Evolutionary conservation across 495 filamentous ascomycete species (phyloP).

Genomic region (Aspergillus cavernicola): DNA sequence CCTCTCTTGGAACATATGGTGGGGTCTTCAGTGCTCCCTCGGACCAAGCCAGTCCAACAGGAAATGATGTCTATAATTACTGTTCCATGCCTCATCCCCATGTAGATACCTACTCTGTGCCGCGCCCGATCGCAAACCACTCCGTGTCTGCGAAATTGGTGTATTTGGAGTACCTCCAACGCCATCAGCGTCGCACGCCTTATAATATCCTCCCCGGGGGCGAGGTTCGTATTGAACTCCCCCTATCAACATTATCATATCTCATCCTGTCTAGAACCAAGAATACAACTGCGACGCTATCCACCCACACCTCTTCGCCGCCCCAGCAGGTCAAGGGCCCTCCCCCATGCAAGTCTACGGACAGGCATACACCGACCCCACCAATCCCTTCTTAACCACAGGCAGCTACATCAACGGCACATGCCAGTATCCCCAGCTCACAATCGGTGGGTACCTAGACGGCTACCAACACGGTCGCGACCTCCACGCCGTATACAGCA

Average conservation of each 20-base stretch:
- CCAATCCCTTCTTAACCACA: constrained; percentile 35
- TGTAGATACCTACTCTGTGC: constrained; percentile 30
- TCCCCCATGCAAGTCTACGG: constrained; percentile 37
- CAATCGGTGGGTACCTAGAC: constrained; percentile 40
- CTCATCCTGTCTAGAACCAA: constrained; percentile 29
- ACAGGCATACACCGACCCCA: constrained; percentile 36
- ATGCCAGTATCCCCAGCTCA: constrained; percentile 45
- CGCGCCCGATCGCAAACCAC: constrained; percentile 25
- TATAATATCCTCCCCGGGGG: constrained; percentile 43
- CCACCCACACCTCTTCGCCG: constrained; percentile 37
- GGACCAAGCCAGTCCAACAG: constrained; percentile 24
- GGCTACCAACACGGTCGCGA: constrained; percentile 42
- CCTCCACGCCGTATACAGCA: constrained; percentile 34
- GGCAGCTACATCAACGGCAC: constrained; percentile 35
- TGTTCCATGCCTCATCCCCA: constrained; percentile 47
- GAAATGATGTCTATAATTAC: constrained; percentile 37
- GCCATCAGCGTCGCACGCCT: constrained; percentile 39
- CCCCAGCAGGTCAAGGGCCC: constrained; percentile 13
- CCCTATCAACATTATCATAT: too few species aligned
- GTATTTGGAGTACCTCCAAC: constrained; percentile 42
- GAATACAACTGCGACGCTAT: constrained; percentile 39
- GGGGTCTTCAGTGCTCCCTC: constrained; percentile 36
- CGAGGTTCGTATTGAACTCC: constrained; percentile 30
- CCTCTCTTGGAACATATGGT: constrained; percentile 38
- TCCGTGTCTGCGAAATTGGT: constrained; percentile 31